Evolutionary conservation across 2,329 filamentous ascomycete species (phyloP).

Genomic region (Dothistroma septosporum): DNA sequence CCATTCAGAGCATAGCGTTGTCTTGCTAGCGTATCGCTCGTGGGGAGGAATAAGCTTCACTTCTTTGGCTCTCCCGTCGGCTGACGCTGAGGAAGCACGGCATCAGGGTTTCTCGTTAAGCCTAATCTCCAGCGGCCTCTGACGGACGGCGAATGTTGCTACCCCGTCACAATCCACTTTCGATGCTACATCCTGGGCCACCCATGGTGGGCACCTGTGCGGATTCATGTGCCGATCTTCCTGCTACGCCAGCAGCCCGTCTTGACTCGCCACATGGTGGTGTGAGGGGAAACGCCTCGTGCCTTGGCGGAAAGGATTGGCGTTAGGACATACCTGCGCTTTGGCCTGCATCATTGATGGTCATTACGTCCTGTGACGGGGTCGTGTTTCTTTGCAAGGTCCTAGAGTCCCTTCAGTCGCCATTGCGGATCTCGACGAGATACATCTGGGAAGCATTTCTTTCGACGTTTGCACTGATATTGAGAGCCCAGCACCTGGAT

Average conservation of each 20-base stretch:
- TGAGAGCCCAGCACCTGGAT: background rate
- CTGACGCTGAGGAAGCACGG: background rate
- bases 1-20: background rate
- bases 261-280: background rate
- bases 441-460: background rate
- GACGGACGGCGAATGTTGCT: background rate
- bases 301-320: background rate
- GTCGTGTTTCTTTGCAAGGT: background rate
- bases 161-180: background rate
- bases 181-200: slow-evolving; percentile 1
- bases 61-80: background rate
- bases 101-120: background rate
- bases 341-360: background rate
- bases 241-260: background rate
- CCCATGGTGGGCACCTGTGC: background rate
- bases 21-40: background rate
- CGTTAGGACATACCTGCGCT: background rate
- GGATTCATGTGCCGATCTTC: background rate
- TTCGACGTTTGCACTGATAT: background rate
- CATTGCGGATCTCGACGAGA: background rate
- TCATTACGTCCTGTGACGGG: background rate
- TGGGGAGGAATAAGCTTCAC: background rate
- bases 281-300: slow-evolving; percentile 2
- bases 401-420: background rate
- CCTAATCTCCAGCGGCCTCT: background rate